Evolutionary conservation across 139 green algal genomes (phyloP).

Genomic region (Auxenochlorella pyrenoidosa): DNA sequence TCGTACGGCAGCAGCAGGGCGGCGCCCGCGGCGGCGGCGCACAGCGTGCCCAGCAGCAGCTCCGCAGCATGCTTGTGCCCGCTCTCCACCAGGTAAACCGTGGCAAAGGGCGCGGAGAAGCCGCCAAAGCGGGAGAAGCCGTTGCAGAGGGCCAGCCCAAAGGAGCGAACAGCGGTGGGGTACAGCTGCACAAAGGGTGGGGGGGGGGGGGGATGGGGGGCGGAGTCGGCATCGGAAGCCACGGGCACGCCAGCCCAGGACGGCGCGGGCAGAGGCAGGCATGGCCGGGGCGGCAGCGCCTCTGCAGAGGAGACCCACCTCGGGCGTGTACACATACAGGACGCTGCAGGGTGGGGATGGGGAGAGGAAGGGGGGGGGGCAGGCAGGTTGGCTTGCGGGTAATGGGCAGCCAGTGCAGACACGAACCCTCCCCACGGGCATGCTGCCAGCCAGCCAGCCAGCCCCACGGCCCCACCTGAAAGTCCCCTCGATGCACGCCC

Average conservation of each 20-base stretch:
- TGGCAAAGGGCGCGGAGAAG: slow-evolving; percentile 74
- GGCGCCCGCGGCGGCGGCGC: slow-evolving; percentile 30
- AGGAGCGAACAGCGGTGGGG: slow-evolving; percentile 72
- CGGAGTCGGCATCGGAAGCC: too few relatives aligned
- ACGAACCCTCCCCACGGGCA: not conserved
- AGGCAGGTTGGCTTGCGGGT: not conserved
- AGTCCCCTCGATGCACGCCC: slow-evolving; percentile 67
- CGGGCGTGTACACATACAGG: slow-evolving; percentile 81
- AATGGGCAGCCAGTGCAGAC: not conserved
- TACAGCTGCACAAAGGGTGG: slow-evolving; percentile 58
- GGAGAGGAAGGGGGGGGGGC: not conserved
- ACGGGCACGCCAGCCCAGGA: too few relatives aligned
- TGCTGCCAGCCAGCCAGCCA: not conserved
- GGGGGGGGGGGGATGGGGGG: not conserved
- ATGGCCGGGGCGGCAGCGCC: not conserved
- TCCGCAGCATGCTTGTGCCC: slow-evolving; percentile 33
- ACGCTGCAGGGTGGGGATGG: not conserved
- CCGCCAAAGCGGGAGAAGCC: slow-evolving; percentile 68
- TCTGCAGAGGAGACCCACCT: slow-evolving; percentile 38
- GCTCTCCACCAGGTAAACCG: slow-evolving; percentile 64
- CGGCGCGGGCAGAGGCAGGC: too few relatives aligned
- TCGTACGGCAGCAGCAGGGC: slow-evolving; percentile 51
- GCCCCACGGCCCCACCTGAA: slow-evolving; percentile 46
- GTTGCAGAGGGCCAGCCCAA: slow-evolving; percentile 78
- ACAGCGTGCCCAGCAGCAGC: slow-evolving; percentile 47